Conservation (phyloP, 345 rosid species). For the Bretschneidera sinensis region DNA sequence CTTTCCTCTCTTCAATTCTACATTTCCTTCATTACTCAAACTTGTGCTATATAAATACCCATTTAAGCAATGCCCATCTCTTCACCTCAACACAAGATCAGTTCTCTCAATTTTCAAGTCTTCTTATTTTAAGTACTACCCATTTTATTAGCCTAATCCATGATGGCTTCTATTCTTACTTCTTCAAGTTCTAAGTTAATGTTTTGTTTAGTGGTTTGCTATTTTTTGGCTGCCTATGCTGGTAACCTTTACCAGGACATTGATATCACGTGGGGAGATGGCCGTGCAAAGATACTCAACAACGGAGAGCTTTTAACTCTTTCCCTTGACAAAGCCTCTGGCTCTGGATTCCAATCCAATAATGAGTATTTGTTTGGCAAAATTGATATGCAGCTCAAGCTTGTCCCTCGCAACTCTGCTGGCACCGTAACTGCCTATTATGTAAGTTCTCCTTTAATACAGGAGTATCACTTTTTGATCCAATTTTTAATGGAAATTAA, state of each 20-base stretch:
- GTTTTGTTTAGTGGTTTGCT: background rate
- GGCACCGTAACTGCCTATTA: conserved; percentile 46
- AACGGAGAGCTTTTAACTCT: conserved; percentile 43
- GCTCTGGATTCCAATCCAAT: conserved; percentile 50
- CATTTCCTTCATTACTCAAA: too few relatives aligned
- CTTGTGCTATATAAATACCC: too few relatives aligned
- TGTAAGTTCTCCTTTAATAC: conserved; percentile 26
- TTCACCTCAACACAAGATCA: too few relatives aligned
- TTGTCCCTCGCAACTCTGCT: conserved; percentile 47
- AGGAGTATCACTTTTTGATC: too few relatives aligned
- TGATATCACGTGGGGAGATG: conserved; percentile 53
- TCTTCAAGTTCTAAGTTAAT: background rate
- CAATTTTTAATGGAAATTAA: background rate
- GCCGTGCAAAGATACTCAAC: conserved; percentile 42
- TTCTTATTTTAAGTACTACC: too few relatives aligned
- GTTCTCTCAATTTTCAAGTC: too few relatives aligned
- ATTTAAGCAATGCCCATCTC: too few relatives aligned
- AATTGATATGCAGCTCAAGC: conserved; percentile 46
- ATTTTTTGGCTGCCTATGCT: conserved; percentile 1
- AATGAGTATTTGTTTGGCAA: conserved; percentile 40
- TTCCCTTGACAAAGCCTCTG: conserved; percentile 44
- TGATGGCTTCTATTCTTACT: too few relatives aligned
- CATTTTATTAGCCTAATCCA: too few relatives aligned
- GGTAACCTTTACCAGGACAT: conserved; percentile 35
- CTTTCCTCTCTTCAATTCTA: conserved; percentile 8